Percentiles rank a stretch among this genome's conserved stretches.
Evolutionary conservation across 2,329 filamentous ascomycete species (phyloP).

Genomic region (Colletotrichum karsti): DNA sequence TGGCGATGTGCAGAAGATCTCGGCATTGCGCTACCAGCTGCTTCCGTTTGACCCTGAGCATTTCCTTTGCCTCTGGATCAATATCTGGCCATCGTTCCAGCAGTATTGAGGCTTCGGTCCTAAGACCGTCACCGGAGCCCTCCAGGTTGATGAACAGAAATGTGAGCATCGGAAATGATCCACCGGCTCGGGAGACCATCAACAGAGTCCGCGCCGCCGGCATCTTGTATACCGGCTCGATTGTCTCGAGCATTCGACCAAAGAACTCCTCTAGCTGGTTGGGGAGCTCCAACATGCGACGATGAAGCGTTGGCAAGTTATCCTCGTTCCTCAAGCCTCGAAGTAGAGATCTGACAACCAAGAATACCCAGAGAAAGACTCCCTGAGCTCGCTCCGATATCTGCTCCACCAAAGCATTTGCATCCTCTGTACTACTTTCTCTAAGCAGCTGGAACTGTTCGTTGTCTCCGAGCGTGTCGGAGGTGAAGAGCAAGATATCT

Average conservation of each 20-base stretch:
- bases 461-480: not conserved
- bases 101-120: not conserved
- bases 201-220: not conserved
- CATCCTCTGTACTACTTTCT: not conserved
- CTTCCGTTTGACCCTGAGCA: not conserved
- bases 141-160: not conserved
- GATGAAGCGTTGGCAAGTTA: not conserved
- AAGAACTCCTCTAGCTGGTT: not conserved
- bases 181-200: not conserved
- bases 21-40: not conserved
- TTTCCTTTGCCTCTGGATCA: not conserved
- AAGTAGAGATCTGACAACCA: not conserved
- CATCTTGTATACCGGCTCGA: not conserved
- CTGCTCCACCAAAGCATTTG: not conserved
- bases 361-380: not conserved
- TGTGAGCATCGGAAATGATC: not conserved
- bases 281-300: not conserved
- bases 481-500: not conserved
- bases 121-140: not conserved
- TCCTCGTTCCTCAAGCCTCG: not conserved
- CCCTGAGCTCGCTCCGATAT: not conserved
- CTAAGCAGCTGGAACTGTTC: not conserved
- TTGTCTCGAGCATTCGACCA: not conserved
- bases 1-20: not conserved
- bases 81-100: not conserved